Evolutionary conservation across 805 yeast species (phyloP), one percentile per base, ranked within the genome.

Genomic region (Lipomyces kockii): DNA sequence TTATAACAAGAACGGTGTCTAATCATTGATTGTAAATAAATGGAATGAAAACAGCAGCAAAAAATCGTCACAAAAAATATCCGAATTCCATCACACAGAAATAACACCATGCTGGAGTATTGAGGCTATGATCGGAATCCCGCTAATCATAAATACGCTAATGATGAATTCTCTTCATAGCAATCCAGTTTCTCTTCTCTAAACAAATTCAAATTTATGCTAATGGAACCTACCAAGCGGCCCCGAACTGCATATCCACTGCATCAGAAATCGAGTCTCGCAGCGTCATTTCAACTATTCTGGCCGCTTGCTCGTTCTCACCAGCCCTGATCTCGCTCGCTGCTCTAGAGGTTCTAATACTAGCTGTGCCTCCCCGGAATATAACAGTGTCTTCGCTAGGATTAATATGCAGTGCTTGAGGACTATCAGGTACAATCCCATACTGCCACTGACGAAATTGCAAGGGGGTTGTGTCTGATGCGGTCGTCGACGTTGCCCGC

Each of bases 201-300:
- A 12, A 11, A 37, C 14, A 9, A 12, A 3, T 14, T 7, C 9
- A 11, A 22, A 49, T n/a, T 9, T 17, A 49, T 3, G n/a, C 32
- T 29, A 49, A 49, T 20, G 11, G 34, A n/a, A 29, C n/a, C 55
- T 52, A 52, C 55, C 55, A 52, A 22, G 55, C 34, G 34, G 55
- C 27, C 8, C 55, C 55, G 34, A 52, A 52, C 20, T 52, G 55
- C 55, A 52, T 25, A 20, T 20, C 55, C 34, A 52, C 55, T 52
- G 55, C 27, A 22, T 52, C 55, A 52, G 55, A 52, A 52, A 52
- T 52, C 27, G 34, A 52, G 55, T 52, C 55, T 25, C 55, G 32
- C 8, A 52, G 55, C 34, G 55, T 52, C n/a, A n/a, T 14, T n/a
- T 52, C 55, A 14, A 52, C 34, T 9, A 52, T 9, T 22, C 34